Evolutionary conservation across 257 asterid genomes (phyloP), one percentile per base, ranked within the genome.

Genomic region (Solanum habrochaites): DNA sequence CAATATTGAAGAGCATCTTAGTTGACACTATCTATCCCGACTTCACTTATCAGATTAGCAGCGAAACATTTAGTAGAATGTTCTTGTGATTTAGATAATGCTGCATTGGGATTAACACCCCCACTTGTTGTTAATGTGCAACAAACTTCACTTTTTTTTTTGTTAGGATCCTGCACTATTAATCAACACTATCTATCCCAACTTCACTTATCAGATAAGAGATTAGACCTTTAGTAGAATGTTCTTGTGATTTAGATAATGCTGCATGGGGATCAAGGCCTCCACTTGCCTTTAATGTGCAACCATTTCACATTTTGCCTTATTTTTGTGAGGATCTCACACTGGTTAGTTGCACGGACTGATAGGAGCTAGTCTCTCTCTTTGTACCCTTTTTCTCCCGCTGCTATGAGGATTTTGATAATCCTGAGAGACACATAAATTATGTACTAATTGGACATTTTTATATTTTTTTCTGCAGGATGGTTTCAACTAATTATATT

Each of bases 401-500:
- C 11, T 40, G 7, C 37, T 75, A 40, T 42, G 35, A 75, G 83
- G 40, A 8, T 45, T 15, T 60, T 21, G 4, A 43, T 25, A 13
- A 78, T 78, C 42, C 58, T 5, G 25, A 45, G 37, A 45, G 45
- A 78, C 42, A 45, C 66, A 78, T 45, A 45, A 45, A 78, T 45
- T 62, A 40, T 40, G 40, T 37, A 20, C 21, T 78, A 85, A 75
- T 82, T 72, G 35, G n/a, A 69, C 39, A 62, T 87, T 29, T 85
- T 2, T 83, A 35, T 8, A 32, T 43, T 87, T 87, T 16, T 89
- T 86, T 77, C 39, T 64, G 60, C 94, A 96, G 99, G 98, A 96
- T 96, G 98, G 88, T 95, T 93, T 94, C 95, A 66, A 95, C 97
- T 71, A 96, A 96, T 86, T 96, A 95, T 89, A 72, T 96, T 42